These are phyloP conservation scores for Earliella scabrosa DNA, from an alignment of 1,284 basidiomycete species.

Conservation along the genomic window DNA sequence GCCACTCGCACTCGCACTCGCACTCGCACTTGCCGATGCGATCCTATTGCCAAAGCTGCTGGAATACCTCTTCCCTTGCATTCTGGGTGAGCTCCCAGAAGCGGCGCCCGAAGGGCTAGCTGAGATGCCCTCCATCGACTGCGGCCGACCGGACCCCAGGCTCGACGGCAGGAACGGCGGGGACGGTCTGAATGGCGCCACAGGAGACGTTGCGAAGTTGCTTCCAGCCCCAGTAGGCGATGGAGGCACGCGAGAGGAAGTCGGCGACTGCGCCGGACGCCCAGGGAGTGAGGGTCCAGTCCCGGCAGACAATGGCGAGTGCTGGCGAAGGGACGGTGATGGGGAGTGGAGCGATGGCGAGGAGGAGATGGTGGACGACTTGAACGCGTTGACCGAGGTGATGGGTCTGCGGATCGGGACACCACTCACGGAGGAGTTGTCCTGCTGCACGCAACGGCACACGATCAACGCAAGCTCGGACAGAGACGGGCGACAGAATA, in stretches of 20 bases:
- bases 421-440: constrained; percentile 46
- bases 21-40: constrained; percentile 42
- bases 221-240: constrained; percentile 43
- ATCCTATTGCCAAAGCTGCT: constrained; percentile 78
- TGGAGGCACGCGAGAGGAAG: constrained; percentile 47
- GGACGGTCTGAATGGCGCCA: constrained; percentile 43
- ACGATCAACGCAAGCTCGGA: constrained; percentile 1
- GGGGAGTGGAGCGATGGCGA: constrained; percentile 53
- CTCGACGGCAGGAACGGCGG: constrained; percentile 53
- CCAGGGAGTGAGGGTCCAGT: constrained; percentile 39
- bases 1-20: too few relatives aligned
- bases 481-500: too few relatives aligned
- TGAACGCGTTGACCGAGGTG: constrained; percentile 66
- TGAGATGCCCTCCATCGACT: constrained; percentile 34
- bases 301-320: constrained; percentile 44
- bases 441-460: constrained; percentile 17
- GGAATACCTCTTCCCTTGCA: constrained; percentile 46
- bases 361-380: constrained; percentile 66
- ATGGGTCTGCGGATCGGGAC: constrained; percentile 58
- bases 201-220: constrained; percentile 35
- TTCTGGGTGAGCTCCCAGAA: constrained; percentile 29
- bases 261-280: constrained; percentile 42
- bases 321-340: constrained; percentile 49
- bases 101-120: constrained; percentile 18
- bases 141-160: constrained; percentile 45